Evolutionary conservation across 169 alveolate species (phyloP), one percentile per base, ranked within the genome.

Genomic region (Blepharisma undulans): DNA sequence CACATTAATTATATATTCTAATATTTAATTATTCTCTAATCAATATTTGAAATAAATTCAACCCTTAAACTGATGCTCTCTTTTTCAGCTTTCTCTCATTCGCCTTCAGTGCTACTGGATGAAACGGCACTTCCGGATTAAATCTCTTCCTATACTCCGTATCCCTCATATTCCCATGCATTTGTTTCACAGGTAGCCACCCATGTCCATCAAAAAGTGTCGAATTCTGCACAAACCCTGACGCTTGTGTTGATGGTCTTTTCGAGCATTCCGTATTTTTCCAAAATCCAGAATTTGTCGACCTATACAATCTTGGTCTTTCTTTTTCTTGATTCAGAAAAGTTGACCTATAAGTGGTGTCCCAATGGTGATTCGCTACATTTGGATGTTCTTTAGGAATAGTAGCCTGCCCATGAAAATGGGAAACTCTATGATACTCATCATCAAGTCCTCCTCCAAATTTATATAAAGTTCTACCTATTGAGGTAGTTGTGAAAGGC

Each of bases 391-490:
- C 36, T 48, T 32, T 88, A 21, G 76, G 29, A 18, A 88, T 30
- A 16, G 92, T 88, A 14, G 85, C n/a, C 10, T 61, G 32, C 19
- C 92, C 92, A 32, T 88, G 92, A 19, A 76, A 36, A 29, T 34
- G 29, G 29, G 92, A 76, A 22, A 72, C 85, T 22, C 78, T 76
- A 59, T 88, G 92, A 32, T 74, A 88, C 79, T 88, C 92, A 32
- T 88, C 92, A 25, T 33, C 87, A 21, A 88, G 79, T 12, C 92
- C 92, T 33, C 92, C 92, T 29, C 92, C 92, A 88, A 88, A 72
- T 76, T 76, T 88, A 21, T 88, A 88, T 32, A 36, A 34, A 25
- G 76, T 76, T 27, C 82, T 74, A 10, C 72, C 84, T 2, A 71
- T 27, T 22, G 84, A 21, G 5, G 84, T 71, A 21, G 25, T 27